phyloP scores from a whole-genome alignment of 1,139 yeast genomes.

The Arxiozyma telluris region DNA sequence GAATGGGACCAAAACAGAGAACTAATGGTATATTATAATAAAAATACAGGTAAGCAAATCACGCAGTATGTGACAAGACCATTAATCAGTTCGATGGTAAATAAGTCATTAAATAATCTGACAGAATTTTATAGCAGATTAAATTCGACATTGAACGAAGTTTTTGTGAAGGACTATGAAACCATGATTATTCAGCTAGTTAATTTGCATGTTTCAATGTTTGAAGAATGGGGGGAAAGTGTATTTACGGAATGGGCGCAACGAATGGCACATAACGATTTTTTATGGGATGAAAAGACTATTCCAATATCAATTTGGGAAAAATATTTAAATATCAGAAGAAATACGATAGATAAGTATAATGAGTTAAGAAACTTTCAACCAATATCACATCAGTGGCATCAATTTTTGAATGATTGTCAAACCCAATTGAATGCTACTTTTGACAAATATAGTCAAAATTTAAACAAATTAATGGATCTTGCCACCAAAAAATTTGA shows the following conservation, averaged over 20 bases:
- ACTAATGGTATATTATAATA: slow-evolving; percentile 30
- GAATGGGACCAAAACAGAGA: slow-evolving; percentile 38
- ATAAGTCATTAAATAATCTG: background rate
- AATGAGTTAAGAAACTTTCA: background rate
- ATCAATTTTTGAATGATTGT: background rate
- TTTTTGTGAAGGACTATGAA: slow-evolving; percentile 41
- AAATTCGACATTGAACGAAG: slow-evolving; percentile 10
- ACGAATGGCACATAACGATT: slow-evolving; percentile 29
- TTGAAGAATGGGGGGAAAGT: slow-evolving; percentile 65
- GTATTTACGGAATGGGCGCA: slow-evolving; percentile 47
- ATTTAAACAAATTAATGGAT: background rate
- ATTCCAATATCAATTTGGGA: background rate
- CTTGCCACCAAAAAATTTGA: background rate
- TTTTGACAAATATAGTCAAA: background rate
- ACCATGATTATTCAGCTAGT: slow-evolving; percentile 29
- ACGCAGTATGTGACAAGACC: slow-evolving; percentile 44
- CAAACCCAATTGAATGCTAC: background rate
- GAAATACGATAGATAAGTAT: background rate
- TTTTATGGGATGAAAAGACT: background rate
- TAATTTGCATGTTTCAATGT: slow-evolving; percentile 41
- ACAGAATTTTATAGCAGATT: background rate
- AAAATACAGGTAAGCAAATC: slow-evolving; percentile 22
- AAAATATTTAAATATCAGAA: background rate
- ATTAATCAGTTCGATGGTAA: slow-evolving; percentile 43
- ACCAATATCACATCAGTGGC: background rate